Evolutionary conservation across 2,329 filamentous ascomycete genomes (phyloP).

Genomic region (Epichloe gansuensis): DNA sequence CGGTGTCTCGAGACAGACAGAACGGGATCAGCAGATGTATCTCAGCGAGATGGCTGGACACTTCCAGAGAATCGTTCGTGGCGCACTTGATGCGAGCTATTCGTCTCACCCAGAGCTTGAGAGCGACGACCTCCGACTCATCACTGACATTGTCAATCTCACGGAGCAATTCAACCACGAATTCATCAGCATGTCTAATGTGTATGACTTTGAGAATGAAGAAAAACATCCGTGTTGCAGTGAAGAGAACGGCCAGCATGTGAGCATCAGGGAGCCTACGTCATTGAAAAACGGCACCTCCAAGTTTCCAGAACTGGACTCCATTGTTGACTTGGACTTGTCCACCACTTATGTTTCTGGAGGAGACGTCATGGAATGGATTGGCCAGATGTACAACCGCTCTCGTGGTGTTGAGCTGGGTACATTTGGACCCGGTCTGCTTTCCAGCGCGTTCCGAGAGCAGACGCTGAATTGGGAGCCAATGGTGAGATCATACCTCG

Average conservation of each 20-base stretch:
- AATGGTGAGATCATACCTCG: conserved; percentile 35
- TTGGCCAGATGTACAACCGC: conserved; percentile 7
- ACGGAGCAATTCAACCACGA: neutral
- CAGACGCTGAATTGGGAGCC: conserved; percentile 41
- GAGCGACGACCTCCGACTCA: neutral
- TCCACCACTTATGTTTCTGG: neutral
- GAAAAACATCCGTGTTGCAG: neutral
- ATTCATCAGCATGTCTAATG: neutral
- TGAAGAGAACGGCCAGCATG: neutral
- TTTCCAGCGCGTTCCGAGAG: conserved; percentile 34
- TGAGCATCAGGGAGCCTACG: neutral
- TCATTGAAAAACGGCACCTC: neutral
- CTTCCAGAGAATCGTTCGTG: neutral
- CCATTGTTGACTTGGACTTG: neutral
- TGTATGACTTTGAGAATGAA: neutral
- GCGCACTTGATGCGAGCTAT: conserved; percentile 1
- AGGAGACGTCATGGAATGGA: conserved; percentile 11
- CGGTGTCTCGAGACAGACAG: neutral
- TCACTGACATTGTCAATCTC: conserved; percentile 1
- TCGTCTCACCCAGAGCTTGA: neutral
- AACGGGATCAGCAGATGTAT: neutral
- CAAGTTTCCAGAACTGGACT: conserved; percentile 3
- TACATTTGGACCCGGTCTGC: conserved; percentile 23
- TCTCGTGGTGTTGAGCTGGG: conserved; percentile 8
- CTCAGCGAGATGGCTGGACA: neutral